A percentile compares a stretch with the other conserved stretches of the same genome.
Evolutionary conservation across 768 basidiomycete genomes (phyloP).

Genomic region (Tylopilus sp.): DNA sequence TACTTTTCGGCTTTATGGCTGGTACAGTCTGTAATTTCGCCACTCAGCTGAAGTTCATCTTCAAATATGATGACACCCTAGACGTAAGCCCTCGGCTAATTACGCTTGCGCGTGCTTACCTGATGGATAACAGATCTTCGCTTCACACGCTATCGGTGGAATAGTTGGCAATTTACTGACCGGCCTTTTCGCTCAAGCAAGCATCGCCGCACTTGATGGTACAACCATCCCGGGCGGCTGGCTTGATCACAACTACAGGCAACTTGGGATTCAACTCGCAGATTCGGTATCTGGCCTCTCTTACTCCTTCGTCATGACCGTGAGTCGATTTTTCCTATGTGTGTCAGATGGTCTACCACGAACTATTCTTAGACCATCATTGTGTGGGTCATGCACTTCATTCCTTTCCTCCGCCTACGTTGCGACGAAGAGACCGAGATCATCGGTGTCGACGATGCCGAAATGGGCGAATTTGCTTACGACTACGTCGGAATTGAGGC

Average conservation of each 20-base stretch:
- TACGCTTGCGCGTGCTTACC: neutral
- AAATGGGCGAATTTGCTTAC: constrained; percentile 89
- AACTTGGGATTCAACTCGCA: constrained; percentile 84
- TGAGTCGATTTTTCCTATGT: constrained; percentile 33
- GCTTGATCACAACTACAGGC: constrained; percentile 78
- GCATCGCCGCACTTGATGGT: constrained; percentile 81
- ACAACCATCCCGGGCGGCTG: constrained; percentile 75
- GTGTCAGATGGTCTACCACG: neutral
- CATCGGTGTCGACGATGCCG: constrained; percentile 84
- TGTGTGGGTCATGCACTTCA: constrained; percentile 84
- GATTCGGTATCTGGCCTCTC: constrained; percentile 61
- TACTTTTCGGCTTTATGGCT: constrained; percentile 81
- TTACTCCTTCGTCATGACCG: constrained; percentile 77
- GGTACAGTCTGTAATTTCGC: constrained; percentile 90
- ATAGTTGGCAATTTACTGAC: constrained; percentile 82
- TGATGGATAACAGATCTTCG: constrained; percentile 65
- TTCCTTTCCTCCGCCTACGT: constrained; percentile 77
- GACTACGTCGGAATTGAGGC: constrained; percentile 79
- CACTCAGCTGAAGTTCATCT: constrained; percentile 88
- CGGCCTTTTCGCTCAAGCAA: constrained; percentile 80
- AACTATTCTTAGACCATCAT: constrained; percentile 62
- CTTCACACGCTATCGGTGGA: constrained; percentile 77
- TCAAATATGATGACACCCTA: constrained; percentile 74
- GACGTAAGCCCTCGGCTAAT: constrained; percentile 49
- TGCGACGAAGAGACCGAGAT: constrained; percentile 63